These are phyloP conservation scores for Termitomyces sp. DNA, from an alignment of 768 basidiomycete genomes.

Conservation along the genomic window DNA sequence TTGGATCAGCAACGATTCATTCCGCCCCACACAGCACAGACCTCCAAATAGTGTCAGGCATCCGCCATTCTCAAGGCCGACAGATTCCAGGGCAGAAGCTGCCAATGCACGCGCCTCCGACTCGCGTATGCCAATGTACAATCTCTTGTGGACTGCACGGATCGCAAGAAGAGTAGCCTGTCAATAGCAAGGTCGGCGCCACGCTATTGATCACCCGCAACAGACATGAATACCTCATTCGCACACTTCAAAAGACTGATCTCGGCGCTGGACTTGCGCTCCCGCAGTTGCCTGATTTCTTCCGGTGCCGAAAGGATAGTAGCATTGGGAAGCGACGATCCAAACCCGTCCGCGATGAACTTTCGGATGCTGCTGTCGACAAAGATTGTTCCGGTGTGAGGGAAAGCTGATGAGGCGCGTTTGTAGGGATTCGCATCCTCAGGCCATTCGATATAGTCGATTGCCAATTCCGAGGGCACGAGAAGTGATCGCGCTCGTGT, in stretches of 20 bases:
- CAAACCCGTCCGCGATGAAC: conserved; percentile 62
- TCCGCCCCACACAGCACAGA: conserved; percentile 18
- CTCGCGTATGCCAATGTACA: conserved; percentile 72
- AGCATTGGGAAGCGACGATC: conserved; percentile 31
- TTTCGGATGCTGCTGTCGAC: conserved; percentile 57
- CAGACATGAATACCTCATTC: conserved; percentile 54
- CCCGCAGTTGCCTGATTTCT: conserved; percentile 55
- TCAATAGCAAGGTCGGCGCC: conserved; percentile 3
- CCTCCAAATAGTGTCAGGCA: conserved; percentile 78
- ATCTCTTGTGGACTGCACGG: conserved; percentile 49
- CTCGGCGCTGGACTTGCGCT: conserved; percentile 70
- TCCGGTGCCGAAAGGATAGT: conserved; percentile 43
- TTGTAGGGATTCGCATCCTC: conserved; percentile 67
- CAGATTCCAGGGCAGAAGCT: conserved; percentile 42
- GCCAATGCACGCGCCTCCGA: conserved; percentile 62
- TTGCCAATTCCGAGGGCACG: conserved; percentile 36
- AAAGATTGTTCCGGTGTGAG: conserved; percentile 34
- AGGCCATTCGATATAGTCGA: conserved; percentile 51
- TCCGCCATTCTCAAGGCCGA: conserved; percentile 53
- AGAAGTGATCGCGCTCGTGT: conserved; percentile 58
- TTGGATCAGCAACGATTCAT: background rate
- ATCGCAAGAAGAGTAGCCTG: conserved; percentile 79
- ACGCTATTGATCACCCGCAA: background rate
- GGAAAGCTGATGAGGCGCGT: conserved; percentile 28
- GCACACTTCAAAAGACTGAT: conserved; percentile 68